Conservation (phyloP, 192 early-diverging fungal genomes). For the Coemansia sp. region DNA sequence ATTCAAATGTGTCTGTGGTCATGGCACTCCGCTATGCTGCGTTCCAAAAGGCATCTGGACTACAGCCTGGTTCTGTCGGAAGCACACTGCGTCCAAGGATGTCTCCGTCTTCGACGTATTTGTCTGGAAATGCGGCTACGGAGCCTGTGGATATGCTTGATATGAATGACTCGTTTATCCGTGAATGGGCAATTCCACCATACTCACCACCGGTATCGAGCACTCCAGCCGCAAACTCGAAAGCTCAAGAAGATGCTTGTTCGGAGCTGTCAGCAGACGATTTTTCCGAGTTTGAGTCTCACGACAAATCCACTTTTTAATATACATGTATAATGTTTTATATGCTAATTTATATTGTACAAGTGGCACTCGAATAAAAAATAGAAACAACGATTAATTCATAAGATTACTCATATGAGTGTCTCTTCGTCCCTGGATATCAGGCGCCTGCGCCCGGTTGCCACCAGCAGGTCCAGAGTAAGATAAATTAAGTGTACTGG, state of each 20-base stretch:
- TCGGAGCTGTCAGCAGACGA: constrained; percentile 4
- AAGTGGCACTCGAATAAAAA: too few relatives aligned
- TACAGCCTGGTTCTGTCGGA: constrained; percentile 37
- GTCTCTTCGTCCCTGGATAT: not conserved
- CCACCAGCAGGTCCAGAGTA: constrained; percentile 1
- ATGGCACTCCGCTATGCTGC: constrained; percentile 56
- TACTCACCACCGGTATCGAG: constrained; percentile 17
- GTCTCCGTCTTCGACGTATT: constrained; percentile 15
- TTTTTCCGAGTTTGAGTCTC: constrained; percentile 12
- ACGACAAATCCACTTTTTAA: not conserved
- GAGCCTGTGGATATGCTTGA: constrained; percentile 51
- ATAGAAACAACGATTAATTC: not conserved
- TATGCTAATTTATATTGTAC: too few relatives aligned
- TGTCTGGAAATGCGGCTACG: not conserved
- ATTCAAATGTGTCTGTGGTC: constrained; percentile 51
- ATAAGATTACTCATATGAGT: constrained; percentile 2
- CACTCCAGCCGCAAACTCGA: not conserved
- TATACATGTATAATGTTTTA: not conserved
- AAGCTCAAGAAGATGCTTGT: not conserved
- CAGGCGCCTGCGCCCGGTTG: constrained; percentile 6
- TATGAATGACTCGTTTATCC: constrained; percentile 50
- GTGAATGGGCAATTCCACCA: constrained; percentile 49
- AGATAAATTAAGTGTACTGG: constrained; percentile 2
- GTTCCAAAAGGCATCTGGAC: constrained; percentile 47
- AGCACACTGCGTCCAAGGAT: not conserved